Base-by-base conservation (phyloP, 345 rosid species). In the Cardamine chenopodiifolia region DNA sequence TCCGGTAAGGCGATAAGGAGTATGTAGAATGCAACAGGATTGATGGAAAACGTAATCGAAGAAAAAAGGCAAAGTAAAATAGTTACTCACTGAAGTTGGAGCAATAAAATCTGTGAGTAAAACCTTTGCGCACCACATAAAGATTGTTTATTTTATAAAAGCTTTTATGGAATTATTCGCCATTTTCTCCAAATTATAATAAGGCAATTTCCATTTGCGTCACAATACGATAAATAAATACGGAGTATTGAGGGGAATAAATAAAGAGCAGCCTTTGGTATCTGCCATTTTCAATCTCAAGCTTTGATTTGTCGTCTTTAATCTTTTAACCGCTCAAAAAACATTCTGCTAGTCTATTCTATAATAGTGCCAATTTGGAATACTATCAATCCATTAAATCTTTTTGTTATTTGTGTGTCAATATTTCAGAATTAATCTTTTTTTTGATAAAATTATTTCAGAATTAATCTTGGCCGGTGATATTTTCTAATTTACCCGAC, bases 151-250 rank as follows among this genome's bases (percentile, higher is more conserved):
- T 64, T 57, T 56, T 18, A 12, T 35, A 12, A 47, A 55, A 11
- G 34, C 26, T 73, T 20, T 65, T 37, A 35, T 8, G 61, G 73
- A 74, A 74, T 37, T 18, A 74, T 66, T 74, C 73, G 18, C 60
- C 67, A 74, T 66, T 48, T 67, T 66, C 73, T 37, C 32, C 7
- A 35, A 57, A 47, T 48, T 57, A 57, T 47, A 66, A 48, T 48
- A 37, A 35, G 59, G 56, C 40, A 66, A 56, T 57, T 66, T 74
- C 78, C 58, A 74, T 74, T 66, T 66, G 72, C 39, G 72, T 74
- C 71, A 48, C 44, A 47, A 23, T 75, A 60, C 35, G 44, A 67
- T 67, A 58, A 58, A 67, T 67, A 48, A 58, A 32, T 32, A 74
- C 20, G 25, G 15, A 44, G 7, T 59, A 75, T 39, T 56, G 52